phyloP scores from a whole-genome alignment of 441 rosid genomes.

The Brassica hybrid region DNA sequence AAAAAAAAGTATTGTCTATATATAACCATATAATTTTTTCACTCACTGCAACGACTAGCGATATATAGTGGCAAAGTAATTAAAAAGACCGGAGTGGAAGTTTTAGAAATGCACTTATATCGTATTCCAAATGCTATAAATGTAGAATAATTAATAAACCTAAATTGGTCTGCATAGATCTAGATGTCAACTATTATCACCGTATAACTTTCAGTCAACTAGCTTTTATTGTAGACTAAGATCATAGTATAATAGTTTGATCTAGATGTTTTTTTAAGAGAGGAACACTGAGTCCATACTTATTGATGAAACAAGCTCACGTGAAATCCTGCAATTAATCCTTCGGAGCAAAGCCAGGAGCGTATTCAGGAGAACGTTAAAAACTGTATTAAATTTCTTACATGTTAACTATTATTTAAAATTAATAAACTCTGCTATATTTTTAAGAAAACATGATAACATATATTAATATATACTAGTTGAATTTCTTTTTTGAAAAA shows the following conservation, averaged over 20 bases:
- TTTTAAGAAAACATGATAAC: no score
- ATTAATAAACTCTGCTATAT: neutral
- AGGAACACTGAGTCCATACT: slow-evolving; percentile 17
- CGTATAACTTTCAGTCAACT: no score
- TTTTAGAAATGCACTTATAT: no score
- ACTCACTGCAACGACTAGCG: neutral
- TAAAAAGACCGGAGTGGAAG: neutral
- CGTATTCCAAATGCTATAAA: no score
- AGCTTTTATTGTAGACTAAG: no score
- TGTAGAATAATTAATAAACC: no score
- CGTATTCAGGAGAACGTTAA: slow-evolving; percentile 29
- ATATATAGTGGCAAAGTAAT: neutral
- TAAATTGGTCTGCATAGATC: no score
- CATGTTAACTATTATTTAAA: neutral
- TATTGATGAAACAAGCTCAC: slow-evolving; percentile 30
- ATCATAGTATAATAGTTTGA: no score
- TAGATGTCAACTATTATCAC: no score
- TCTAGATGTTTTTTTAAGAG: neutral
- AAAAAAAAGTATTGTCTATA: neutral
- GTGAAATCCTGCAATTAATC: slow-evolving; percentile 34
- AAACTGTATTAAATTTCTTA: neutral
- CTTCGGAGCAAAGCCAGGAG: slow-evolving; percentile 42
- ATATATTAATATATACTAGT: no score
- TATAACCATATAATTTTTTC: neutral
- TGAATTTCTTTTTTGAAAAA: no score